Evolutionary conservation across 495 filamentous ascomycete species (phyloP).

Genomic region (Daldinia loculata): DNA sequence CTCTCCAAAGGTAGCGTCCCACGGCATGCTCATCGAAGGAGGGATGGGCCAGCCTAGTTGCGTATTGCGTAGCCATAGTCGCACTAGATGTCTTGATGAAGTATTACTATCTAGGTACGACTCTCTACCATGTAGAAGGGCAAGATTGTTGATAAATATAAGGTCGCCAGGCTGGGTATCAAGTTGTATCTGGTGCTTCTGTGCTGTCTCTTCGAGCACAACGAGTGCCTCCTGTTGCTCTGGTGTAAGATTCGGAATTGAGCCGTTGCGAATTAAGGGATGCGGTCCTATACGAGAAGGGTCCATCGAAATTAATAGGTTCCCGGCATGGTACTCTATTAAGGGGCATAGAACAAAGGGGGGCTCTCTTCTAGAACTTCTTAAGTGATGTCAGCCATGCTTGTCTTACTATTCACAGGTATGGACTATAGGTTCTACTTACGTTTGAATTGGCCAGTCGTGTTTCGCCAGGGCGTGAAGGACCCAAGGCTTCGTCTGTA

Average conservation of each 20-base stretch:
- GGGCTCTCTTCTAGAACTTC: conserved; percentile 49
- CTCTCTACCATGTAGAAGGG: conserved; percentile 65
- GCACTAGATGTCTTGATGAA: conserved; percentile 57
- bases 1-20: conserved; percentile 54
- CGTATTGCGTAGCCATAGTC: conserved; percentile 61
- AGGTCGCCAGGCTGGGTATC: conserved; percentile 66
- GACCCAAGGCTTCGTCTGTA: conserved; percentile 43
- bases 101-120: conserved; percentile 52
- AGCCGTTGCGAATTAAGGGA: conserved; percentile 33
- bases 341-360: conserved; percentile 52
- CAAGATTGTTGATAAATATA: conserved; percentile 70
- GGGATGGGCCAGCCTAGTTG: conserved; percentile 53
- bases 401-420: not conserved
- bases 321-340: conserved; percentile 46
- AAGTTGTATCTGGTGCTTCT: conserved; percentile 50
- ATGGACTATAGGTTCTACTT: conserved; percentile 21
- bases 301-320: conserved; percentile 52
- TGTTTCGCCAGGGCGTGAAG: conserved; percentile 45
- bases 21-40: conserved; percentile 51
- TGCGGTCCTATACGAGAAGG: conserved; percentile 56
- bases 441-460: conserved; percentile 57
- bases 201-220: conserved; percentile 46
- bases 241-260: conserved; percentile 47
- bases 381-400: not conserved
- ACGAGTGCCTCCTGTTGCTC: conserved; percentile 51